phyloP scores from a whole-genome alignment of 2,329 filamentous ascomycete species.

The Fusarium denticulatum region DNA sequence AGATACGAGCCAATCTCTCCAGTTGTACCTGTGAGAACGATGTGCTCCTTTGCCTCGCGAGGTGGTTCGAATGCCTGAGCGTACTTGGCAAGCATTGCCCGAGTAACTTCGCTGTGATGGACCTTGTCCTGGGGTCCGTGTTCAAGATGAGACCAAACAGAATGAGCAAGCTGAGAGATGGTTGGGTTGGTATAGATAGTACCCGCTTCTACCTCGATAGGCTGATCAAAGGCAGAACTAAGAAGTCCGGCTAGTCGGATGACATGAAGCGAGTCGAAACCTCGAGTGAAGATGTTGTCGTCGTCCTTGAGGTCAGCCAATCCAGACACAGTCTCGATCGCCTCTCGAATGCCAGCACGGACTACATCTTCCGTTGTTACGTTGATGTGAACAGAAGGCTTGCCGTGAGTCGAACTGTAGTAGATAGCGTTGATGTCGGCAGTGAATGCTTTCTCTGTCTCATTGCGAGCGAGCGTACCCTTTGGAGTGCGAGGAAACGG shows the following conservation, averaged over 20 bases:
- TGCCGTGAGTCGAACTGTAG: neutral
- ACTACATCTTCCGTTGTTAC: neutral
- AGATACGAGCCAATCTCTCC: neutral
- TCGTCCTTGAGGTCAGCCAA: neutral
- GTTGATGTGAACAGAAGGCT: neutral
- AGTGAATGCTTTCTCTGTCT: neutral
- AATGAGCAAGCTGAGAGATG: neutral
- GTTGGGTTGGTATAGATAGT: neutral
- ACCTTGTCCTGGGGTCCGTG: neutral
- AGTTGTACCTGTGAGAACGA: neutral
- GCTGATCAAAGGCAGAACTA: neutral
- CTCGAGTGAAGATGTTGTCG: neutral
- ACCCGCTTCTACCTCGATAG: accelerated
- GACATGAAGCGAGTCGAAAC: neutral
- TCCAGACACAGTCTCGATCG: neutral
- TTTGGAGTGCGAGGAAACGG: neutral
- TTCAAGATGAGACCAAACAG: neutral
- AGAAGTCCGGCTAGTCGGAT: neutral
- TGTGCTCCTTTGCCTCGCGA: neutral
- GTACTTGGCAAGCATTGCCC: neutral
- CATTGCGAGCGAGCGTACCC: neutral
- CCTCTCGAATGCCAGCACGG: neutral
- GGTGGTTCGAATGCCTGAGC: neutral
- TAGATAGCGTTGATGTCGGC: neutral
- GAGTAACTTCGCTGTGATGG: neutral